Evolutionary conservation across 257 asterid genomes (phyloP).

Genomic region (Hygrophila difformis): DNA sequence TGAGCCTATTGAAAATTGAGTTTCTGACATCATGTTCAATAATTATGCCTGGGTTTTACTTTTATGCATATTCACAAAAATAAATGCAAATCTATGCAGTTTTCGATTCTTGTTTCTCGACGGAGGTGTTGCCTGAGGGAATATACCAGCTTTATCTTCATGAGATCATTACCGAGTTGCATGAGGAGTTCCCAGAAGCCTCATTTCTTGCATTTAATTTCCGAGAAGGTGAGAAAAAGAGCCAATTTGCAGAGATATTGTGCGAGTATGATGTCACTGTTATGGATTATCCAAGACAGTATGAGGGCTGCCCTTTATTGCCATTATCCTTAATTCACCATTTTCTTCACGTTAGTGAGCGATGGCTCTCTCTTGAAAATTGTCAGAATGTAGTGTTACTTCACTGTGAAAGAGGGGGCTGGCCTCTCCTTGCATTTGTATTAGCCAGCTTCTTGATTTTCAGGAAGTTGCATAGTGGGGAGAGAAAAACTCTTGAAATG

Average conservation of each 20-base stretch:
- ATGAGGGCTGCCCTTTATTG: slow-evolving; percentile 93
- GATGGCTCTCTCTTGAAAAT: slow-evolving; percentile 77
- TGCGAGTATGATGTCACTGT: slow-evolving; percentile 83
- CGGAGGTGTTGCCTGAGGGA: slow-evolving; percentile 88
- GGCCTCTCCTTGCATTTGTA: slow-evolving; percentile 81
- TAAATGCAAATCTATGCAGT: slow-evolving; percentile 46
- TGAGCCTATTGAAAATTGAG: slow-evolving; percentile 3
- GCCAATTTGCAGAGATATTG: slow-evolving; percentile 81
- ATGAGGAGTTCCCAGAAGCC: slow-evolving; percentile 82
- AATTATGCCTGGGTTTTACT: background rate
- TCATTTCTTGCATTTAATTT: slow-evolving; percentile 91
- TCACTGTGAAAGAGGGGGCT: slow-evolving; percentile 96
- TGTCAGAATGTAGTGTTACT: slow-evolving; percentile 78
- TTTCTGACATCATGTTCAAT: slow-evolving; percentile 7
- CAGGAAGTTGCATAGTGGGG: slow-evolving; percentile 77
- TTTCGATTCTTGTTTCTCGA: slow-evolving; percentile 94
- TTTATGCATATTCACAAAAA: slow-evolving; percentile 15
- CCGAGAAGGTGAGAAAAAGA: slow-evolving; percentile 89
- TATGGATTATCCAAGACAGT: slow-evolving; percentile 95
- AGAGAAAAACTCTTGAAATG: slow-evolving; percentile 80
- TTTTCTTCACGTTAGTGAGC: slow-evolving; percentile 85
- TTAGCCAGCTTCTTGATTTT: slow-evolving; percentile 82
- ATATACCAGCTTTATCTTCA: slow-evolving; percentile 89
- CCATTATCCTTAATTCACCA: slow-evolving; percentile 85
- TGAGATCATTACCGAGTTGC: slow-evolving; percentile 75